Base-by-base conservation (phyloP, 768 basidiomycete genomes). In the Naganishia onofrii region DNA sequence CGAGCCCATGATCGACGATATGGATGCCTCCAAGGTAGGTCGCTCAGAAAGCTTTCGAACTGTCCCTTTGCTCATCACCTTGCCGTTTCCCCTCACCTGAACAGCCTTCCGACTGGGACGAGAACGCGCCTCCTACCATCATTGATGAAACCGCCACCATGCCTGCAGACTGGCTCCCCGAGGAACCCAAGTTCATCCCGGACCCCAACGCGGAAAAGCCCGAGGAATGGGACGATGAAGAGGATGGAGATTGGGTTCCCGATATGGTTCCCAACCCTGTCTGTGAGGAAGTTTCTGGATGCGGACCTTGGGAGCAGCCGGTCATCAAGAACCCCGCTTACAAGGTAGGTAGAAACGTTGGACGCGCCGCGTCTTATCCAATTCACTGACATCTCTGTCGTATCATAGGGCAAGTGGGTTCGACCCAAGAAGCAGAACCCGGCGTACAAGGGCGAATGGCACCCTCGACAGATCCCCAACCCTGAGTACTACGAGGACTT, bases 201-300 rank as follows among this genome's bases (percentile, higher is more conserved):
- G 96, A 99, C 78, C 95, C 96, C 71, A 81, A 82, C n/a, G 83
- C 83, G 17, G 87, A 89, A 82, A 97, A 96, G 84, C 96, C 96
- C 7, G 96, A 99, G 80, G 96, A 99, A 82, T 99, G 96, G 96
- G 93, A 96, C 77, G 95, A 97, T 76, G 96, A 97, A 79, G 96
- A 98, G 80, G 95, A 99, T 75, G 96, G 96, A 81, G 95, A 98
- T 79, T 99, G 93, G 93, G 87, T 98, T 73, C 86, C 94, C 8
- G 94, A 96, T 34, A 88, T 87, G 68, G 84, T 98, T 68, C 82
- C 86, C 70, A 99, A 99, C 86, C 91, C 95, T 72, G 90, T 88
- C 79, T 98, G 96, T 79, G 84, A 87, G 73, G 90, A 88, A 68
- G 94, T 88, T 71, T 87, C 93, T 76, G 96, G 96, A 32, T 99